Evolutionary conservation across 345 rosid genomes (phyloP).

Genomic region (Carallia brachiata): DNA sequence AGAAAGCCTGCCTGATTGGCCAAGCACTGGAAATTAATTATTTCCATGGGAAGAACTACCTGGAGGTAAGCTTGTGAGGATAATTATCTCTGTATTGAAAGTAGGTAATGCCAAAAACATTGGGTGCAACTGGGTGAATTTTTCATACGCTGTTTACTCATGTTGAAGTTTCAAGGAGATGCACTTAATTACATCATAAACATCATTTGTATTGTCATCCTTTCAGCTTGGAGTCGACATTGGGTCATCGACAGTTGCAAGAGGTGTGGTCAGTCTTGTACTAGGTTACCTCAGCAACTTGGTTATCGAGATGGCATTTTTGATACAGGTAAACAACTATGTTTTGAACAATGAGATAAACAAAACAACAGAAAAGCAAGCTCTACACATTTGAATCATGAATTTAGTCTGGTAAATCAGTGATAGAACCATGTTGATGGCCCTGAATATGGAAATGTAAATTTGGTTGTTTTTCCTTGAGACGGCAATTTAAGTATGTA

Average conservation of each 20-base stretch:
- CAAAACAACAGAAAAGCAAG: background rate
- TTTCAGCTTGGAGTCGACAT: constrained; percentile 89
- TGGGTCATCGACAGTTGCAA: constrained; percentile 91
- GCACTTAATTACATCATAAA: background rate
- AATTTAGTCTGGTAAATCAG: background rate
- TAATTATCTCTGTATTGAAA: background rate
- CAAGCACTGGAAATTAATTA: constrained; percentile 92
- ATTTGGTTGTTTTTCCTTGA: too few species aligned
- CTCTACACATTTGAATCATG: background rate
- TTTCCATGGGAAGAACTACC: constrained; percentile 81
- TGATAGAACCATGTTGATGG: background rate
- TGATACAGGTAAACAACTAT: constrained; percentile 63
- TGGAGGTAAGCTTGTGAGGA: constrained; percentile 59
- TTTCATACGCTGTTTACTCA: too few species aligned
- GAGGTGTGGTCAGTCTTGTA: constrained; percentile 95
- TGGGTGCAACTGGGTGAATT: too few species aligned
- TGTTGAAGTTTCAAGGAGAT: background rate
- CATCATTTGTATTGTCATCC: background rate
- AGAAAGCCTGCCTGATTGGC: constrained; percentile 90
- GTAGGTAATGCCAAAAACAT: too few species aligned
- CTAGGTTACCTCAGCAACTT: constrained; percentile 93
- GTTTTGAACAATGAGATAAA: background rate
- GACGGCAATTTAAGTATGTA: too few species aligned
- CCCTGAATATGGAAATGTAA: too few species aligned
- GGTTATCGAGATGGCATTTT: constrained; percentile 92